Base-by-base conservation (phyloP, 176 grass and related monocot genomes). In the Lolium perenne region DNA sequence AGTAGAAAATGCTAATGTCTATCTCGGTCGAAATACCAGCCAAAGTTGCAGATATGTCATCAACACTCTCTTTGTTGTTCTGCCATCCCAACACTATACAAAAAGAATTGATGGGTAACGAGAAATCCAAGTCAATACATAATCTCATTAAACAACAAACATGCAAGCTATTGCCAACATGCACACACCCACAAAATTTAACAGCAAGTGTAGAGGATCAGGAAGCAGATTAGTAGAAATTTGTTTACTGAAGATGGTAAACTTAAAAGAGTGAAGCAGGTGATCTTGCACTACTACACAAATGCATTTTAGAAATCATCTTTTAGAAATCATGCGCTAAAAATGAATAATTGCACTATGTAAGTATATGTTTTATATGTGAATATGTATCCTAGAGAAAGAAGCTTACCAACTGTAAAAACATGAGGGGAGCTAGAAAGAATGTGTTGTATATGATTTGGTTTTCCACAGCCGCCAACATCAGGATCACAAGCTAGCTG, bases 41-140 rank as follows among this genome's bases (percentile, higher is more conserved):
- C 97, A 99, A 91, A 57, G 97, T 99, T 77, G 90, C 97, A 91
- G 94, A 90, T 87, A 99, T 99, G 76, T 99, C 94, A 89, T 91
- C 89, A 72, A 90, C 93, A 49, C 87, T 93, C 80, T 99, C 97
- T 68, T 94, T 96, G 89, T 71, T 94, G 83, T 94, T 95, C 80
- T 99, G 97, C 97, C 97, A 99, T 63, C 97, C 97, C 92, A 99
- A 83, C 69, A 99, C 97, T 99, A 71, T 7, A 89, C 14, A 83
- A 57, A 87, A 89, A 84, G 8, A 55, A 3, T 53, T 43, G 65
- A 84, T 8, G 38, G 49, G 70, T 84, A 56, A 89, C 78, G 38
- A 38, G 67, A 71, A 20, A 70, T 13, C 6, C 48, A 50, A 22
- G 58, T n/a, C 20, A n/a, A 75, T 78, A 80, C 57, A 68, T 73